Evolutionary conservation across 192 early-diverging fungal species (phyloP), one percentile per base, ranked within the genome.

Genomic region (Backusella australiensis): DNA sequence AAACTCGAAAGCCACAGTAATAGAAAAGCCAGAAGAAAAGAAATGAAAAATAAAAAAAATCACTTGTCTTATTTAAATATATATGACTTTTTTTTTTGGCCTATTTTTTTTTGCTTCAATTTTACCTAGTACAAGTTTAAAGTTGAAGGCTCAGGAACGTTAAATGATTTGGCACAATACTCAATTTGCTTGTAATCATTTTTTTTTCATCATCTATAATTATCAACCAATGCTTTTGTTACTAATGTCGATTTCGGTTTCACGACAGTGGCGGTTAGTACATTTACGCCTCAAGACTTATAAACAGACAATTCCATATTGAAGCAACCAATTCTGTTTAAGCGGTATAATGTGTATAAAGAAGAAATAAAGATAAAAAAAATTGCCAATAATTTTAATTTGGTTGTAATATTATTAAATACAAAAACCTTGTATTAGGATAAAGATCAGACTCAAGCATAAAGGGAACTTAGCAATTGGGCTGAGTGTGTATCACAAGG

Each of bases 171-270:
- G 12, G 53, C 23, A 19, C 46, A 49, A 49, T 19, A 49, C 46
- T 49, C 46, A 49, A 59, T 59, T 26, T 59, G 4, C 23, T 26
- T 59, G n/a, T 59, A 49, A 49, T 59, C 21, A 56, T 23, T 23
- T 56, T 56, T 23, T 56, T 56, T 56, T 56, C 53, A 8, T 59
- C n/a, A 63, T 63, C 56, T 63, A 63, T 63, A 63, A 63, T 63
- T 63, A 63, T 63, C 56, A 29, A 63, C 56, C 56, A 63, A 63
- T 63, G 56, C 23, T 63, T 63, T 49, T 63, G 4, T 63, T 12
- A 63, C 56, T 29, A 12, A 26, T 63, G 26, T 63, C 56, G 23
- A 29, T 29, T 63, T 14, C 4, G 21, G 56, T 63, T 63, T 29
- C 56, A 63, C 56, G 23, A 63, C 56, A 26, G 56, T 63, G 56